Evolutionary conservation across 495 filamentous ascomycete genomes (phyloP).

Genomic region (Massariosphaeria phaeospora): DNA sequence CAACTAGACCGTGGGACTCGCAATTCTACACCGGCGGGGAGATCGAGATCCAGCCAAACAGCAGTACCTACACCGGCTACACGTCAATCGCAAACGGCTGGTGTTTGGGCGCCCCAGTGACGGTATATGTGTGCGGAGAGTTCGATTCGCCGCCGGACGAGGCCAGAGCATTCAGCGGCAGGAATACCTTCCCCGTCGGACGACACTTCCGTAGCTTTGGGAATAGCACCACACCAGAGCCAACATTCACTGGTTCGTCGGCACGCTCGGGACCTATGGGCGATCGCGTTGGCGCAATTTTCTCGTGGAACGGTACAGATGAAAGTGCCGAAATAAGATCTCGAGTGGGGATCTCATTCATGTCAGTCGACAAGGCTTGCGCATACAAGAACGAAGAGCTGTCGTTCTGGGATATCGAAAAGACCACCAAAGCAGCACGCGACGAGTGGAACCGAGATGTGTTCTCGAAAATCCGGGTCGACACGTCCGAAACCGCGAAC

Average conservation of each 20-base stretch:
- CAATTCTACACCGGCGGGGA: constrained; percentile 37
- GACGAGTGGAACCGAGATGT: constrained; percentile 40
- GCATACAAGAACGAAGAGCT: constrained; percentile 37
- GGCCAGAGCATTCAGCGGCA: constrained; percentile 34
- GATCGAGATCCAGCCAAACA: constrained; percentile 32
- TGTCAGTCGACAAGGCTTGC: constrained; percentile 39
- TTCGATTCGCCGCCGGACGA: constrained; percentile 34
- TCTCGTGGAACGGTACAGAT: constrained; percentile 32
- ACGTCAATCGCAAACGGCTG: constrained; percentile 33
- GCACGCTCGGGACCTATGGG: constrained; percentile 33
- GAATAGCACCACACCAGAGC: constrained; percentile 30
- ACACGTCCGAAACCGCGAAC: constrained; percentile 30
- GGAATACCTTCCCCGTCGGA: constrained; percentile 35
- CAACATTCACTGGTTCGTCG: constrained; percentile 27
- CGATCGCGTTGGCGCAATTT: constrained; percentile 37
- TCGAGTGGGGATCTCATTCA: constrained; percentile 38
- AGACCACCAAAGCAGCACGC: constrained; percentile 29
- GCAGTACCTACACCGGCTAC: constrained; percentile 34
- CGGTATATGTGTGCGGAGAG: constrained; percentile 39
- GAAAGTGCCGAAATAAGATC: constrained; percentile 26
- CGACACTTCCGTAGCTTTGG: constrained; percentile 26
- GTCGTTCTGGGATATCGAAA: constrained; percentile 32
- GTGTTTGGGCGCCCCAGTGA: constrained; percentile 39
- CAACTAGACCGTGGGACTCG: constrained; percentile 28
- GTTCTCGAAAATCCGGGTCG: constrained; percentile 37